Base-by-base conservation (phyloP, 441 rosid species). In the Erodium trifolium region DNA sequence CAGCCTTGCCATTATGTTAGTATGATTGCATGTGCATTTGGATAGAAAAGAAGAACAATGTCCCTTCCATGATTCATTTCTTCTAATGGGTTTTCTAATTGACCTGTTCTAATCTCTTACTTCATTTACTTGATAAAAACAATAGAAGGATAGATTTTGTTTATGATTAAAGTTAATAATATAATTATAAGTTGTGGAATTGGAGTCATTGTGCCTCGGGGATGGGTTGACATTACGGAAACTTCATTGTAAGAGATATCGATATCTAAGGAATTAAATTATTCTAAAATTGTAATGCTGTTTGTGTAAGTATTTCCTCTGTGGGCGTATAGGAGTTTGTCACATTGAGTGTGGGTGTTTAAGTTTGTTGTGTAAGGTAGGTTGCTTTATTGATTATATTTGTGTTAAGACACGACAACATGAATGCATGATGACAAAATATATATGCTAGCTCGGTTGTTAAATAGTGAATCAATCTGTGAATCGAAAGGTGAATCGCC, bases 351-450 rank as follows among this genome's bases (percentile, higher is more conserved):
- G 65, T 41, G 12, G 0, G 11, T 2, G 35, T 5, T 62, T 62
- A 18, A 27, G 65, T 62, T 62, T 41, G 47, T 41, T 9, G 65
- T 62, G 65, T 62, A 10, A 23, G 37, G 65, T 62, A 62, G 29
- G 65, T 9, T 62, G 11, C 35, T 16, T 53, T 53, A 23, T 14
- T 53, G 23, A 14, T 3, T 14, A 53, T 16, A 18, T 53, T 53
- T 14, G 17, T 53, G n/a, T 18, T 53, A 53, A 14, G 60, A 53
- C 19, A 53, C 5, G 41, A 37, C 41, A 53, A 16, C 60, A 4
- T 41, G 47, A 41, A 41, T 41, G 60, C 19, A 14, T 5, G 60
- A 53, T 53, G 60, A 16, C 4, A 27, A 27, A 62, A 31, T 31
- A 31, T 31, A 31, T 31, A 62, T 62, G 65, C 3, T 23, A 62